A percentile compares a stretch with the other conserved stretches of the same genome.
phyloP scores from a whole-genome alignment of 768 basidiomycete genomes.

The Termitomyces eurrhizus region DNA sequence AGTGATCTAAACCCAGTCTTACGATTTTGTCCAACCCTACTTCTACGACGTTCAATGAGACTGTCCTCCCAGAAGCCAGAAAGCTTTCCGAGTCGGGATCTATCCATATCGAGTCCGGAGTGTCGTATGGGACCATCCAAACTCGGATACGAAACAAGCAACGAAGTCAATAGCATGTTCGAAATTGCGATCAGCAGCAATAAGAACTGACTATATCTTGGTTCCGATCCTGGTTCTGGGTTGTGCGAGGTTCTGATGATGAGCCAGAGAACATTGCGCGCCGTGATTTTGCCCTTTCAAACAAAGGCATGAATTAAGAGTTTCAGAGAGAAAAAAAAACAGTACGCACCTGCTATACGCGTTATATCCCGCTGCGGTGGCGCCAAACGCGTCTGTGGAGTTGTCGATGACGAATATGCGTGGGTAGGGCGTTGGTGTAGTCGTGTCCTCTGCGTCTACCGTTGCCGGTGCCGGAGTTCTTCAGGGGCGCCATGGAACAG shows the following conservation, averaged over 20 bases:
- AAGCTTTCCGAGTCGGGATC: not conserved
- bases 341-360: conserved; percentile 43
- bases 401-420: conserved; percentile 63
- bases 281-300: conserved; percentile 40
- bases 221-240: no score
- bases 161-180: not conserved
- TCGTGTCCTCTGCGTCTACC: no score
- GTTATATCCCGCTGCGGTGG: conserved; percentile 55
- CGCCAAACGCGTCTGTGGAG: conserved; percentile 58
- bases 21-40: not conserved
- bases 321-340: no score
- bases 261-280: no score
- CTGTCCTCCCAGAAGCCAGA: not conserved
- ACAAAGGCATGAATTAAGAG: no score
- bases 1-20: not conserved
- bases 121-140: conserved; percentile 4
- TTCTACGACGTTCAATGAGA: not conserved
- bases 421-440: no score
- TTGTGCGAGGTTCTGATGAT: no score
- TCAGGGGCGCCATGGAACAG: conserved; percentile 20
- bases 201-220: not conserved
- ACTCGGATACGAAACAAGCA: not conserved
- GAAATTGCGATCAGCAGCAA: not conserved
- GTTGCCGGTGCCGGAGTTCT: no score
- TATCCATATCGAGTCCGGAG: not conserved